These are phyloP conservation scores for Sporothrix euskadiensis DNA, from an alignment of 2,329 filamentous ascomycete genomes.

Conservation along the genomic window DNA sequence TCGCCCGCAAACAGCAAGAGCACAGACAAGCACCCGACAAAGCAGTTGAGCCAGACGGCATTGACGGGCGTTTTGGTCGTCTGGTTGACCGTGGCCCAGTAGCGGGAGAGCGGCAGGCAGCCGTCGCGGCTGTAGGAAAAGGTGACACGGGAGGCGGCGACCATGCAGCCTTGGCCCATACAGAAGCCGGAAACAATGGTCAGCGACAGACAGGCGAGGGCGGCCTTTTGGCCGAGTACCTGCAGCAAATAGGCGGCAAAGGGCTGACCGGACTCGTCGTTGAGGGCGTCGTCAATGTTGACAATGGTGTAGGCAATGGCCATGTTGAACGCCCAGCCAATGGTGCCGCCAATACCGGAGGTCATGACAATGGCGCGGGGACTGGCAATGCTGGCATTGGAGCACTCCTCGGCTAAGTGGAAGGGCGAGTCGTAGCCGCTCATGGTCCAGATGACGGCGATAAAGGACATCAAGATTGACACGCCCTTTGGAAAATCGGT, in stretches of 20 bases:
- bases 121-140: conserved; percentile 73
- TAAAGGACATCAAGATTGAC: conserved; percentile 69
- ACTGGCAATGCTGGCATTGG: conserved; percentile 68
- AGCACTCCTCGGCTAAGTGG: conserved; percentile 74
- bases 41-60: conserved; percentile 66
- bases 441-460: conserved; percentile 70
- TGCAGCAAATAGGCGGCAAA: conserved; percentile 71
- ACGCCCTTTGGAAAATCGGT: conserved; percentile 69
- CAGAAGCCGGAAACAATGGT: conserved; percentile 70
- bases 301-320: conserved; percentile 72
- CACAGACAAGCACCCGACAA: conserved; percentile 59
- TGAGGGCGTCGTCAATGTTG: conserved; percentile 59
- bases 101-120: conserved; percentile 62
- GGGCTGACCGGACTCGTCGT: conserved; percentile 65
- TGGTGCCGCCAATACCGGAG: conserved; percentile 62
- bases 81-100: conserved; percentile 61
- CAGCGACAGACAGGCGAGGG: conserved; percentile 62
- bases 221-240: conserved; percentile 60
- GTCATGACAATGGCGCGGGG: conserved; percentile 73
- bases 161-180: conserved; percentile 74
- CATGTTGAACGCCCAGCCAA: conserved; percentile 73
- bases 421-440: conserved; percentile 68
- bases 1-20: conserved; percentile 66
- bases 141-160: conserved; percentile 64
- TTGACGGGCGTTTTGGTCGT: conserved; percentile 67